Conservation (phyloP, 106 monocot genomes). For the Chionographis japonica region DNA sequence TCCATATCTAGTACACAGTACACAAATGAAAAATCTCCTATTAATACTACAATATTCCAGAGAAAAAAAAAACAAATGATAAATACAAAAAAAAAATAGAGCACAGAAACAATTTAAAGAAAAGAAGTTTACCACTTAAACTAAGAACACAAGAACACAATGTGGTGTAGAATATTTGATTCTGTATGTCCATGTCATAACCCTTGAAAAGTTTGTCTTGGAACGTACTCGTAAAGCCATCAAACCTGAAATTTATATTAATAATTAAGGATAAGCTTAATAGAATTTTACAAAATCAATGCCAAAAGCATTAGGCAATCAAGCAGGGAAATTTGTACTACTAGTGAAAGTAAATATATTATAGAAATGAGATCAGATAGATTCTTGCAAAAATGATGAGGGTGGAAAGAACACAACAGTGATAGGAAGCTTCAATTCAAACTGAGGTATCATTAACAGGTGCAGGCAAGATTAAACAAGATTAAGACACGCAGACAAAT, state of each 20-base stretch:
- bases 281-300: not conserved
- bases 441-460: too few relatives aligned
- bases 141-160: conserved; percentile 88
- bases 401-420: too few relatives aligned
- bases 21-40: too few relatives aligned
- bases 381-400: too few relatives aligned
- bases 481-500: too few relatives aligned
- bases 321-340: not conserved
- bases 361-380: too few relatives aligned
- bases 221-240: conserved; percentile 97
- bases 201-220: conserved; percentile 97
- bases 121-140: conserved; percentile 47
- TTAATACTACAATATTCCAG: too few relatives aligned
- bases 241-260: conserved; percentile 49
- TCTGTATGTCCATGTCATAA: conserved; percentile 97
- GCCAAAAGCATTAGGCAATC: not conserved
- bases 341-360: too few relatives aligned
- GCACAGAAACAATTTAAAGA: not conserved
- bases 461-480: too few relatives aligned
- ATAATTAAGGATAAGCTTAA: not conserved
- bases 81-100: conserved; percentile 1
- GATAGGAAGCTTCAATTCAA: too few relatives aligned
- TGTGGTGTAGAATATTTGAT: conserved; percentile 97
- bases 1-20: too few relatives aligned
- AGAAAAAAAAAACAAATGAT: not conserved